Conservation (phyloP, 495 filamentous ascomycete genomes). For the Lophiostoma macrostomum region DNA sequence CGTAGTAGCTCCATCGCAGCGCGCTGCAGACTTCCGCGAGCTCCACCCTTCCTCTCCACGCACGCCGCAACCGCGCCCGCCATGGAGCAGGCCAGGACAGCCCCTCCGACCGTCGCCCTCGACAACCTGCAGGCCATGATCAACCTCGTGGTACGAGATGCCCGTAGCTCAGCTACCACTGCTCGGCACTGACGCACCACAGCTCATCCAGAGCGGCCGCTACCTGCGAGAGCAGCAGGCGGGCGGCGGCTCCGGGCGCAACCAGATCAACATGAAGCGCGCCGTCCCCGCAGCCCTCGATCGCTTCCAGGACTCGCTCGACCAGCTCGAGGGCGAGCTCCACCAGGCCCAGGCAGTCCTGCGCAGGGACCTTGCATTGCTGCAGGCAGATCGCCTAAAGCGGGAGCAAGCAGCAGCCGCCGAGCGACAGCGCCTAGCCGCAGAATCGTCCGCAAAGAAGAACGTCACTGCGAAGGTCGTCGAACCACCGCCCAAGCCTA, state of each 20-base stretch:
- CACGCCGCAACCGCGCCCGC: not conserved
- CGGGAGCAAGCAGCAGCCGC: constrained; percentile 32
- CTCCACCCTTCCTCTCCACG: not conserved
- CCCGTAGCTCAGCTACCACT: not conserved
- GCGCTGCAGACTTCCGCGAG: too few relatives aligned
- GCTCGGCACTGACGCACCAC: constrained; percentile 5
- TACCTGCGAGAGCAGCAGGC: constrained; percentile 20
- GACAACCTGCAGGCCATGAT: constrained; percentile 34
- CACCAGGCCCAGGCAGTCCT: constrained; percentile 29
- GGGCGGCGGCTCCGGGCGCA: constrained; percentile 1
- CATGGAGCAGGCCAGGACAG: constrained; percentile 2
- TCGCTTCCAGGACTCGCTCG: constrained; percentile 35
- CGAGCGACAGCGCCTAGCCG: constrained; percentile 27
- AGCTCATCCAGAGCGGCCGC: constrained; percentile 28
- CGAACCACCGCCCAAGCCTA: too few relatives aligned
- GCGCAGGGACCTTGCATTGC: constrained; percentile 35
- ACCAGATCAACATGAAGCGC: constrained; percentile 9
- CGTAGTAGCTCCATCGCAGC: too few relatives aligned
- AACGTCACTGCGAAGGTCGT: not conserved
- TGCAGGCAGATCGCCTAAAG: constrained; percentile 28
- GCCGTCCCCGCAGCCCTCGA: constrained; percentile 22
- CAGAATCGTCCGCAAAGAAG: constrained; percentile 26
- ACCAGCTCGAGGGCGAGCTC: constrained; percentile 36
- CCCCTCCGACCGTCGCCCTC: constrained; percentile 3
- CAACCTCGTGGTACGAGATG: constrained; percentile 28